Conservation (phyloP, 2,329 filamentous ascomycete genomes). For the Cryphonectria radicalis region DNA sequence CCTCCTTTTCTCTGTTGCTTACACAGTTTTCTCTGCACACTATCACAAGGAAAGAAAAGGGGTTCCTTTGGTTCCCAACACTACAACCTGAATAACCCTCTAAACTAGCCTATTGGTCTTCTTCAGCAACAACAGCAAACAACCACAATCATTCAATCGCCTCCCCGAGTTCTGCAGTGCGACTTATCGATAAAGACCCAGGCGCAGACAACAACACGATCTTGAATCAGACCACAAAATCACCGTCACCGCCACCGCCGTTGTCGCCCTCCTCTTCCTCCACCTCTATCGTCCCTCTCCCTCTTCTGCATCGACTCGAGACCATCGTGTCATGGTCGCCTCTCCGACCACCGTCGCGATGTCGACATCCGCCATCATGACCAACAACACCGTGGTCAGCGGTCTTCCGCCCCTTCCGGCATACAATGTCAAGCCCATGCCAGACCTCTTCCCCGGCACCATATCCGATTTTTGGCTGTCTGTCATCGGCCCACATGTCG, state of each 20-base stretch:
- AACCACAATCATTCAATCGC: neutral
- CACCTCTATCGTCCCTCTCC: neutral
- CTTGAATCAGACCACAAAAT: conserved; percentile 1
- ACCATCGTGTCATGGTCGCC: conserved; percentile 45
- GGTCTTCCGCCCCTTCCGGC: conserved; percentile 82
- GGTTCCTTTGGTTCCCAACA: neutral
- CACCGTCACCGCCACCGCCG: neutral
- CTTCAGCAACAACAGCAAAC: neutral
- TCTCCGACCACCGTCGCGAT: conserved; percentile 45
- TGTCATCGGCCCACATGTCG: conserved; percentile 75
- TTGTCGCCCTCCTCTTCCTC: neutral
- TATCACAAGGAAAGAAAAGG: neutral
- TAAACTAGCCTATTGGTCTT: neutral
- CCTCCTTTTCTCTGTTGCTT: neutral
- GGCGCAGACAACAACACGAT: neutral
- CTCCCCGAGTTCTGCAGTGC: conserved; percentile 5
- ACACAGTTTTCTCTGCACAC: neutral
- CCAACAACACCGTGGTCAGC: conserved; percentile 58
- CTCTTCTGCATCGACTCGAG: neutral
- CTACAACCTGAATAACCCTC: neutral
- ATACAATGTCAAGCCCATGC: conserved; percentile 74
- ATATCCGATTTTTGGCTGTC: conserved; percentile 82
- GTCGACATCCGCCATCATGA: conserved; percentile 46
- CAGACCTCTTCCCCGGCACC: conserved; percentile 70
- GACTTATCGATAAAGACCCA: conserved; percentile 26